phyloP scores from a whole-genome alignment of 176 grass and related monocot genomes.

The Aegilops longissima region DNA sequence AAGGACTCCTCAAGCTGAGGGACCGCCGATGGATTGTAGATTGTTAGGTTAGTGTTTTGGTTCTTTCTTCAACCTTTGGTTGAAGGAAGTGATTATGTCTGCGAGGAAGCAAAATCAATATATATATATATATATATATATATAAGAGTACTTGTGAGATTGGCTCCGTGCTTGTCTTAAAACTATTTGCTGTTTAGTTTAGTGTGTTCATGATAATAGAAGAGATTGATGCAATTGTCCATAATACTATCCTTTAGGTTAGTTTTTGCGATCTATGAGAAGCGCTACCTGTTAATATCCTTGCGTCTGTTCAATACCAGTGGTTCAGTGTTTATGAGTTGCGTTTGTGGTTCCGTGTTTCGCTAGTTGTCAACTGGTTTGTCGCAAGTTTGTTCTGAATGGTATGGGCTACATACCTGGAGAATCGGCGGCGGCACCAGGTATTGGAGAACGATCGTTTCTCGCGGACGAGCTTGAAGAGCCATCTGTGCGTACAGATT shows the following conservation, averaged over 20 bases:
- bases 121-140: neutral
- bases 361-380: too few relatives aligned
- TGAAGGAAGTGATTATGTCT: constrained; percentile 12
- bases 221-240: neutral
- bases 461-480: too few relatives aligned
- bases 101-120: neutral
- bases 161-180: neutral
- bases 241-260: neutral
- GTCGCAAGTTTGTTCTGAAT: too few relatives aligned
- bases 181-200: neutral
- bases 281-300: neutral
- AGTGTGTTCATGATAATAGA: neutral
- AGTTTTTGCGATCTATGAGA: neutral
- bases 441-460: too few relatives aligned
- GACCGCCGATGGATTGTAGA: neutral
- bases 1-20: constrained; percentile 24
- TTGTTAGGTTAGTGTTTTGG: neutral
- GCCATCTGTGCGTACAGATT: too few relatives aligned
- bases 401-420: too few relatives aligned
- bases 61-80: constrained; percentile 35
- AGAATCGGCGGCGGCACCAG: too few relatives aligned
- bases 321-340: neutral
- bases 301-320: neutral
- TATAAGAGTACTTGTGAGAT: neutral
- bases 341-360: too few relatives aligned